Base-by-base conservation (phyloP, 208 protist species). In the Strigomonas culicis region DNA sequence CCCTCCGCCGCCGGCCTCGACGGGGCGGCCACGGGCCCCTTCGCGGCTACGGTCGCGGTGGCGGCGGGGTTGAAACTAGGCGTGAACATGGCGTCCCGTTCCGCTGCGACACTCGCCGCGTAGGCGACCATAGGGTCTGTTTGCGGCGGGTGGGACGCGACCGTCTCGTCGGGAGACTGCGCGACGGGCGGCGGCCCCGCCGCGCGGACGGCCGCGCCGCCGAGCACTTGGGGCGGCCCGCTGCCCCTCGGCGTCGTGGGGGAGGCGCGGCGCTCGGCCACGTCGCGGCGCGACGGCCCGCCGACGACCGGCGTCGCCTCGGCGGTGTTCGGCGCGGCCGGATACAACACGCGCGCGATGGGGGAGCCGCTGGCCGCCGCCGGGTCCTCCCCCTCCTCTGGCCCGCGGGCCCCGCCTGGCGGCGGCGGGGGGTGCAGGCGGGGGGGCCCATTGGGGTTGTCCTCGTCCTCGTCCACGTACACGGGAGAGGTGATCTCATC, bases 401-500 rank as follows among this genome's bases (percentile, higher is more conserved):
- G 4, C 19, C 8, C 4, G 43, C 3, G 17, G 3, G 8, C 8
- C 2, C 43, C 8, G 43, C 43, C 8, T 3, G 4, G 43, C 17
- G 4, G 43, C 3, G 10, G 46, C 7, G 1, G 46, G 17, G 22
- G 46, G 2, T 51, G 6, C 4, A 41, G 13, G 13, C 36, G 36
- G 8, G 27, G 13, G 15, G 30, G 15, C 6, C 47, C 50, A 17
- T 21, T 50, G 8, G 10, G n/a, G 1, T 63, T 25, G 13, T 43
- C 25, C 6, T 60, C 67, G 46, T 62, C 61, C 19, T 65, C 73
- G 10, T 85, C 79, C 3, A 86, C 82, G 68, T 76, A 88, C 15
- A 76, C 73, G 1, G 88, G 88, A 1, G 77, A 68, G 6, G 84
- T 75, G 41, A 94, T 86, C 39, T 91, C 84, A 41, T 83, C 82